Evolutionary conservation across 345 rosid species (phyloP).

Genomic region (Carallia pectinifolia): DNA sequence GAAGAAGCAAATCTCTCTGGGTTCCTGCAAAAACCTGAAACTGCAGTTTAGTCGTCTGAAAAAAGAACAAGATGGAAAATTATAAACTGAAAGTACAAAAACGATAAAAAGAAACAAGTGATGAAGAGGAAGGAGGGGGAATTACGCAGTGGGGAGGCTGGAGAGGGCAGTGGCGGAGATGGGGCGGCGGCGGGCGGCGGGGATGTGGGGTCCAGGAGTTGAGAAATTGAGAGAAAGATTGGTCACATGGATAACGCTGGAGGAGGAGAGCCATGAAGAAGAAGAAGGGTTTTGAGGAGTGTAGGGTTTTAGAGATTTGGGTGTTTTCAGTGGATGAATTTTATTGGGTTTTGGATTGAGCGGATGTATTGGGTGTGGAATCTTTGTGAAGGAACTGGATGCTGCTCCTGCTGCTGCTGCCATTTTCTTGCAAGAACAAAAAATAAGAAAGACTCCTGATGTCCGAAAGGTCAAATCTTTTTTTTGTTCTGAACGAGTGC

Average conservation of each 20-base stretch:
- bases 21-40: slow-evolving; percentile 48
- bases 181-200: slow-evolving; percentile 20
- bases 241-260: not conserved
- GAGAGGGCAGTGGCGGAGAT: slow-evolving; percentile 37
- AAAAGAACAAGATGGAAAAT: not conserved
- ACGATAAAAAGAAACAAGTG: not conserved
- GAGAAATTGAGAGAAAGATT: slow-evolving; percentile 28
- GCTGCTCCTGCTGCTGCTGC: too few species aligned
- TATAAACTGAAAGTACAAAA: not conserved
- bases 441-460: too few species aligned
- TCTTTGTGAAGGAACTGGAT: slow-evolving; percentile 20
- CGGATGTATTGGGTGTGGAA: slow-evolving; percentile 23
- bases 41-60: slow-evolving; percentile 20
- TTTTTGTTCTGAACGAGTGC: too few species aligned
- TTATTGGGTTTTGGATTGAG: slow-evolving; percentile 13
- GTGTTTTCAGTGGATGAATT: not conserved
- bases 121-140: not conserved
- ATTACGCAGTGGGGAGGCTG: slow-evolving; percentile 72
- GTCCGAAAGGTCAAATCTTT: too few species aligned
- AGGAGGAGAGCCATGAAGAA: slow-evolving; percentile 29
- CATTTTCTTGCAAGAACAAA: too few species aligned
- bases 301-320: slow-evolving; percentile 27
- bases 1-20: slow-evolving; percentile 57
- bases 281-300: slow-evolving; percentile 16
- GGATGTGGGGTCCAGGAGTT: slow-evolving; percentile 16